These are phyloP conservation scores for Penicillium griseofulvum DNA, from an alignment of 2,329 filamentous ascomycete species.

Conservation along the genomic window DNA sequence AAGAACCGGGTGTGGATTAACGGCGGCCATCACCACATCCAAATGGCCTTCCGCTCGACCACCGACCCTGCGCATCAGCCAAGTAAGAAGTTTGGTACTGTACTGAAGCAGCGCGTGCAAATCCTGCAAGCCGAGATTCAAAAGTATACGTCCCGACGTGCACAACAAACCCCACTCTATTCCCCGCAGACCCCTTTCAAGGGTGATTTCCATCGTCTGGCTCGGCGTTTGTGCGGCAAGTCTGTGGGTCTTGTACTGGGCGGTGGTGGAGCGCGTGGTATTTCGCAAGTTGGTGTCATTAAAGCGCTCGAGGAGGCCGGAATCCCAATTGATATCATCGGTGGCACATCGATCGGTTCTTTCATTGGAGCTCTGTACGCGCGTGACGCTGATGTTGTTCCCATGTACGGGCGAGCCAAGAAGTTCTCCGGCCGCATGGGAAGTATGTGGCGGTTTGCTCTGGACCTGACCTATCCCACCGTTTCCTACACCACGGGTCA, in stretches of 20 bases:
- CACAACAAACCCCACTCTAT: conserved; percentile 85
- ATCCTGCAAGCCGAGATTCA: conserved; percentile 95
- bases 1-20: conserved; percentile 96
- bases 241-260: conserved; percentile 92
- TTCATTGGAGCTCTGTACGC: conserved; percentile 96
- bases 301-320: conserved; percentile 92
- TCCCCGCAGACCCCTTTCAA: conserved; percentile 91
- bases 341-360: conserved; percentile 92
- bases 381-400: conserved; percentile 91
- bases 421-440: conserved; percentile 99
- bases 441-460: conserved; percentile 96
- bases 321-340: conserved; percentile 91
- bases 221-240: conserved; percentile 84
- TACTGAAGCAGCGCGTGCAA: conserved; percentile 88
- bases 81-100: conserved; percentile 75
- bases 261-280: conserved; percentile 86
- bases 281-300: conserved; percentile 91
- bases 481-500: conserved; percentile 97
- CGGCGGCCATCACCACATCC: conserved; percentile 93
- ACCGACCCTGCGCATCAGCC: conserved; percentile 73
- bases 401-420: conserved; percentile 94
- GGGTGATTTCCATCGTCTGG: conserved; percentile 91
- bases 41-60: conserved; percentile 83
- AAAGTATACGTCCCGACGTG: conserved; percentile 91
- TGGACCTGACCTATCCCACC: conserved; percentile 94